Evolutionary conservation across 352 stramenopile genomes (phyloP).

Genomic region (Globisporangium irregulare): DNA sequence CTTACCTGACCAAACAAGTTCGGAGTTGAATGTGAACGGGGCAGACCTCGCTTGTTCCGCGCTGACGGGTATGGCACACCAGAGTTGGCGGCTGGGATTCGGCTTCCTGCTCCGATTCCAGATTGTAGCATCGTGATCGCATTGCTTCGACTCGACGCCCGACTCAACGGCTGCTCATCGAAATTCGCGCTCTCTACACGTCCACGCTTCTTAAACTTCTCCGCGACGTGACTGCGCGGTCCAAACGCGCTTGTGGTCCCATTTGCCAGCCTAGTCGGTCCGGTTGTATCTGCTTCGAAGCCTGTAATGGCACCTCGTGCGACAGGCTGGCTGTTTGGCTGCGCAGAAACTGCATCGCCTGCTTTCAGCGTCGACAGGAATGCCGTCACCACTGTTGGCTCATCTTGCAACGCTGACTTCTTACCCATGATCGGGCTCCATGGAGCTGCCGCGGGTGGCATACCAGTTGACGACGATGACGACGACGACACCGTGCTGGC

Average conservation of each 20-base stretch:
- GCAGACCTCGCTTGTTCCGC: conserved; percentile 11
- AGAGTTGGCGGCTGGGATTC: background rate
- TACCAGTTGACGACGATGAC: background rate
- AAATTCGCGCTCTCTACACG: conserved; percentile 63
- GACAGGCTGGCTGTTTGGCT: background rate
- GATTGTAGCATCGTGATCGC: conserved; percentile 15
- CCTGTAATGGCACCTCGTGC: background rate
- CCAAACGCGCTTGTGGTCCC: background rate
- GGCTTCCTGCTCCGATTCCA: conserved; percentile 1
- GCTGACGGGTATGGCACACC: background rate
- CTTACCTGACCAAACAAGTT: conserved; percentile 22
- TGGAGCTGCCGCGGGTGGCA: background rate
- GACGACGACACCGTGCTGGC: background rate
- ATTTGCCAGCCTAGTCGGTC: background rate
- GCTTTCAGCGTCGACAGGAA: conserved; percentile 8
- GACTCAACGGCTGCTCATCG: conserved; percentile 24
- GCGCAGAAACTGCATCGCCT: background rate
- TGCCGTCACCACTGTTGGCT: background rate
- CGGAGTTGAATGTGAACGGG: conserved; percentile 27
- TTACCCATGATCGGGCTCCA: conserved; percentile 8
- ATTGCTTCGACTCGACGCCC: conserved; percentile 17
- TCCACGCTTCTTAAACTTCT: conserved; percentile 57
- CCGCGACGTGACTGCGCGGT: conserved; percentile 11
- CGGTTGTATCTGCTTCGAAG: background rate
- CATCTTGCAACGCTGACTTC: background rate